Evolutionary conservation across 441 rosid species (phyloP).

Genomic region (Aquilaria agallochum): DNA sequence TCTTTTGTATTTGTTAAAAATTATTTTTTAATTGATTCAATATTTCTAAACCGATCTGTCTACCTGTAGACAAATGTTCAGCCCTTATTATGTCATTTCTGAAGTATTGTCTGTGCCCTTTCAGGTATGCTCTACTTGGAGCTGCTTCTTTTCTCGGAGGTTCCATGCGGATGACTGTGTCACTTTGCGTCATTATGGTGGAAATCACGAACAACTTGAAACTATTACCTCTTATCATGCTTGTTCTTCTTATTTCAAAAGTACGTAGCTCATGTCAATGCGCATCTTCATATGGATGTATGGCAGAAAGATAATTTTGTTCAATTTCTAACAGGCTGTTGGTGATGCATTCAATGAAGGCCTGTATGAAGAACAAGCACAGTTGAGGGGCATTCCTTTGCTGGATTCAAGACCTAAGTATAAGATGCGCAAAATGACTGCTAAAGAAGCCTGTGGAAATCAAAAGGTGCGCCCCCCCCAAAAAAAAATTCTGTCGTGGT

Average conservation of each 20-base stretch:
- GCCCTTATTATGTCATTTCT: conserved; percentile 11
- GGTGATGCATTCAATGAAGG: conserved; percentile 99
- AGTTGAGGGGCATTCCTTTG: conserved; percentile 76
- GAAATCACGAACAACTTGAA: conserved; percentile 96
- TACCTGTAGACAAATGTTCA: neutral
- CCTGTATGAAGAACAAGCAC: conserved; percentile 91
- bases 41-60: neutral
- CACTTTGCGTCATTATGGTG: conserved; percentile 96
- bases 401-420: conserved; percentile 94
- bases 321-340: conserved; percentile 64
- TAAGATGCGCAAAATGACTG: conserved; percentile 75
- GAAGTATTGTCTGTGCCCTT: conserved; percentile 20
- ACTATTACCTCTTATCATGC: conserved; percentile 94
- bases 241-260: conserved; percentile 98
- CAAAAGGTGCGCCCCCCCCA: conserved; percentile 51
- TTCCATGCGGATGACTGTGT: conserved; percentile 98
- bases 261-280: conserved; percentile 34
- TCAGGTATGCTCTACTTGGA: conserved; percentile 92
- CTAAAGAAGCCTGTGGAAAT: conserved; percentile 83
- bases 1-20: no score
- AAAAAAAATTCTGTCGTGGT: neutral
- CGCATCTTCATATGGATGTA: conserved; percentile 12
- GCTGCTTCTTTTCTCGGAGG: conserved; percentile 99
- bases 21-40: neutral
- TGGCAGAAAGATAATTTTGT: conserved; percentile 9